These are phyloP conservation scores for Cordyceps sp. DNA, from an alignment of 2,329 filamentous ascomycete species.

Conservation along the genomic window DNA sequence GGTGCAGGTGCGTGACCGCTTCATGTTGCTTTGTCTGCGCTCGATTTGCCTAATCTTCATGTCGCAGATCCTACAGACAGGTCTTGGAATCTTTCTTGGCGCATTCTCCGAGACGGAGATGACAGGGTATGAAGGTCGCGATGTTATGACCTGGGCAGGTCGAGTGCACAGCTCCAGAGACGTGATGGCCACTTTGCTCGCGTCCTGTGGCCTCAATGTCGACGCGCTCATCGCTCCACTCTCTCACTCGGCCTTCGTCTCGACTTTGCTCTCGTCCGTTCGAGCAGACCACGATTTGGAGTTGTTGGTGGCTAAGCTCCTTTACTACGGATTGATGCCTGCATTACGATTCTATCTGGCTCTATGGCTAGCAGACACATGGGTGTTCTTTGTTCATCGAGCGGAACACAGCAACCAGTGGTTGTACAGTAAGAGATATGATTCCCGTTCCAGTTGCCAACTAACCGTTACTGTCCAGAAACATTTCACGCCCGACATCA, in stretches of 20 bases:
- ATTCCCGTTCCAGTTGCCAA: neutral
- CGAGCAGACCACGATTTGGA: neutral
- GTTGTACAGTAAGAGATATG: neutral
- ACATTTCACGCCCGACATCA: slow-evolving; percentile 1
- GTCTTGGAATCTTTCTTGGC: neutral
- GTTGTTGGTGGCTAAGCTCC: neutral
- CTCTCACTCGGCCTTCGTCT: neutral
- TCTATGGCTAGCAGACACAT: neutral
- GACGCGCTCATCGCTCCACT: neutral
- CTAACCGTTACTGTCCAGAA: neutral
- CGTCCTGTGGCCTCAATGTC: neutral
- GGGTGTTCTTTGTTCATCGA: slow-evolving; percentile 1
- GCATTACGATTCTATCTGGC: neutral
- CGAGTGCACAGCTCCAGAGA: neutral
- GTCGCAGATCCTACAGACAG: neutral
- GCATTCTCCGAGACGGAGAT: neutral
- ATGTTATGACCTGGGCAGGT: neutral
- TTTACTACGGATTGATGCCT: neutral
- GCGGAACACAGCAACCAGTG: slow-evolving; percentile 1
- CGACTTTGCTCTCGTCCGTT: neutral
- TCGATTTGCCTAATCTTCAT: neutral
- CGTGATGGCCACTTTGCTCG: neutral
- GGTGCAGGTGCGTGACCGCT: neutral
- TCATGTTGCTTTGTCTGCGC: neutral
- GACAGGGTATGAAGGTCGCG: neutral